Evolutionary conservation across 495 filamentous ascomycete species (phyloP).

Genomic region (Penicillium paradoxum): DNA sequence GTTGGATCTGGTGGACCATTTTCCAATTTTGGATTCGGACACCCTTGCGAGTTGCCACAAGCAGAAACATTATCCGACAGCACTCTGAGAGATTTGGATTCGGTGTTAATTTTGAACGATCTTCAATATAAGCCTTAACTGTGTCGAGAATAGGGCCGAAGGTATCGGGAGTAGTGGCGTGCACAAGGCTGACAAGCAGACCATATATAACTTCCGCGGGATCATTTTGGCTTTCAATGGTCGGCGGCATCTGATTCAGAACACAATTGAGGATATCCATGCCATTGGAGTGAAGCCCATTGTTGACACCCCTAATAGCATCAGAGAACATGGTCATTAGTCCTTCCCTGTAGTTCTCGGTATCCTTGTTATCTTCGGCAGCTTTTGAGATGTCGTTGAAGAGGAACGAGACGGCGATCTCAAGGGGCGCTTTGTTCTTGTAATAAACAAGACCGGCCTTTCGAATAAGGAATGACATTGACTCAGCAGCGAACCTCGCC

Average conservation of each 20-base stretch:
- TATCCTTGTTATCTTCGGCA: constrained; percentile 45
- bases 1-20: constrained; percentile 51
- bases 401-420: constrained; percentile 61
- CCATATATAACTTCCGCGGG: constrained; percentile 63
- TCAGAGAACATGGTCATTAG: constrained; percentile 88
- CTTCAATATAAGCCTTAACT: constrained; percentile 48
- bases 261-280: constrained; percentile 63
- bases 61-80: constrained; percentile 59
- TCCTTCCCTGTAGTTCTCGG: constrained; percentile 66
- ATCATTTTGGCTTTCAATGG: constrained; percentile 42
- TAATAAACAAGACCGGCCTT: constrained; percentile 74
- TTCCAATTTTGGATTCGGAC: constrained; percentile 70
- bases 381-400: constrained; percentile 59
- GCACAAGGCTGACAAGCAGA: constrained; percentile 70
- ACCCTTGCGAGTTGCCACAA: constrained; percentile 72
- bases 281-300: constrained; percentile 75
- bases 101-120: constrained; percentile 24
- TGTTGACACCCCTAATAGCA: constrained; percentile 76
- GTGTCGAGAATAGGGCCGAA: constrained; percentile 55
- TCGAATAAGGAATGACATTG: constrained; percentile 86
- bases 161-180: constrained; percentile 69
- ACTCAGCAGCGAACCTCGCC: constrained; percentile 86
- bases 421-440: constrained; percentile 62
- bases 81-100: constrained; percentile 47
- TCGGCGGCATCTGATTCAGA: constrained; percentile 45